A percentile compares a stretch with the other conserved stretches of the same genome.
Conservation (phyloP, 2,329 filamentous ascomycete species). For the Fusarium sp. region DNA sequence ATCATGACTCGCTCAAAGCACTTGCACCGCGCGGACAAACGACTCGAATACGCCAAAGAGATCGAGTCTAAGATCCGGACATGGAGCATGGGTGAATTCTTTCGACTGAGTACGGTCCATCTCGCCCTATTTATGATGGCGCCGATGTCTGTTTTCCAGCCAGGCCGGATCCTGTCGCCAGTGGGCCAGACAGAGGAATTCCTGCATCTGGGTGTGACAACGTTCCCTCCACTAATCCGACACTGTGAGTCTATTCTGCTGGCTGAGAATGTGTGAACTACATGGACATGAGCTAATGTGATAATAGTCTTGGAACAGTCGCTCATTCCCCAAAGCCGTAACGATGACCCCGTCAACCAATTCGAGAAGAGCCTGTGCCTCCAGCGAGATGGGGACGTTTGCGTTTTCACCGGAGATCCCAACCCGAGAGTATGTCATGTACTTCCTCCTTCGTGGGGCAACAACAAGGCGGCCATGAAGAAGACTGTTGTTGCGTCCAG, state of each 20-base stretch:
- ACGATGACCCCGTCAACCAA: neutral
- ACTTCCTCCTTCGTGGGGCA: neutral
- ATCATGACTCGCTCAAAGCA: neutral
- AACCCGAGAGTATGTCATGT: neutral
- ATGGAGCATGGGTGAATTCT: neutral
- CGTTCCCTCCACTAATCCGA: neutral
- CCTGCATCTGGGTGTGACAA: neutral
- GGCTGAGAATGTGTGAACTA: neutral
- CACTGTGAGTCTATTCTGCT: neutral
- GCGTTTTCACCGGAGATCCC: neutral
- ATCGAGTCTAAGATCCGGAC: neutral
- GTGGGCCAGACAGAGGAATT: neutral
- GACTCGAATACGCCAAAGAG: neutral
- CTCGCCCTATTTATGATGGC: neutral
- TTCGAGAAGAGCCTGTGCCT: neutral
- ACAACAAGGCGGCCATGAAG: neutral
- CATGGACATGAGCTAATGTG: neutral
- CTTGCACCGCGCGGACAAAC: neutral
- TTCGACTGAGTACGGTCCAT: neutral
- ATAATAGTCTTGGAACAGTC: neutral
- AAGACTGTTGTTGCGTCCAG: neutral
- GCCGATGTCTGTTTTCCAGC: neutral
- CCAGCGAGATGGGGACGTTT: neutral
- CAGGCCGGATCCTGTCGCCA: neutral
- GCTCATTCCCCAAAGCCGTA: neutral